These are phyloP conservation scores for Penicillium concentricum DNA, from an alignment of 2,329 filamentous ascomycete species.

Conservation along the genomic window DNA sequence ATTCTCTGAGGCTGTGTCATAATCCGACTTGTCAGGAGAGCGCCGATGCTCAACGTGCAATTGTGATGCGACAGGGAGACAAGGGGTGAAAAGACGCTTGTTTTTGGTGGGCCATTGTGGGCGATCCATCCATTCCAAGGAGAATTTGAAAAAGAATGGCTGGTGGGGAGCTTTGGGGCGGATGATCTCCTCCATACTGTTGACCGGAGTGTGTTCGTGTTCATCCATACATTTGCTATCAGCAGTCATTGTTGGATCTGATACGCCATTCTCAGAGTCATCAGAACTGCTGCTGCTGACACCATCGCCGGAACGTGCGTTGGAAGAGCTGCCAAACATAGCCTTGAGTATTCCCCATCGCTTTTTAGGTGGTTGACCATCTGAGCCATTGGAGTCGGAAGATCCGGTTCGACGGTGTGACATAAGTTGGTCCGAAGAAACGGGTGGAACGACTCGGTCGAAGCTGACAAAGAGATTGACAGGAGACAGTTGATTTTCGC, in stretches of 20 bases:
- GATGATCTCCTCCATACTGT: slow-evolving; percentile 23
- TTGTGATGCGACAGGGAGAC: slow-evolving; percentile 58
- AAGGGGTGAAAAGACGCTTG: slow-evolving; percentile 55
- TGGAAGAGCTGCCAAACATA: slow-evolving; percentile 48
- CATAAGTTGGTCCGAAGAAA: slow-evolving; percentile 30
- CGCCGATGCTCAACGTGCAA: slow-evolving; percentile 48
- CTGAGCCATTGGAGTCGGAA: slow-evolving; percentile 26
- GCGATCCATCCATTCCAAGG: slow-evolving; percentile 63
- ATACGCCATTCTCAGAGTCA: slow-evolving; percentile 31
- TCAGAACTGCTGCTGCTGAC: slow-evolving; percentile 41
- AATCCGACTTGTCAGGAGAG: slow-evolving; percentile 26
- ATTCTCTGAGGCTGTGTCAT: slow-evolving; percentile 26
- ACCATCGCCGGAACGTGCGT: slow-evolving; percentile 45
- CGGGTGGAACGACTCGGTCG: slow-evolving; percentile 56
- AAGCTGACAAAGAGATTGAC: slow-evolving; percentile 60
- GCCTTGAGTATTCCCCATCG: slow-evolving; percentile 54
- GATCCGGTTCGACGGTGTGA: slow-evolving; percentile 39
- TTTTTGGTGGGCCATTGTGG: slow-evolving; percentile 51
- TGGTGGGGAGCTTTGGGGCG: slow-evolving; percentile 50
- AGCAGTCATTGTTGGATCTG: slow-evolving; percentile 25
- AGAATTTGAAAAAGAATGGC: slow-evolving; percentile 65
- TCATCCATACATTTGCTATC: slow-evolving; percentile 31
- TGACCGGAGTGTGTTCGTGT: slow-evolving; percentile 22
- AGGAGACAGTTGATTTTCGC: slow-evolving; percentile 62
- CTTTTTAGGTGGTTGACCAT: slow-evolving; percentile 34